These are phyloP conservation scores for Imleria badia DNA, from an alignment of 768 basidiomycete species.

Conservation along the genomic window DNA sequence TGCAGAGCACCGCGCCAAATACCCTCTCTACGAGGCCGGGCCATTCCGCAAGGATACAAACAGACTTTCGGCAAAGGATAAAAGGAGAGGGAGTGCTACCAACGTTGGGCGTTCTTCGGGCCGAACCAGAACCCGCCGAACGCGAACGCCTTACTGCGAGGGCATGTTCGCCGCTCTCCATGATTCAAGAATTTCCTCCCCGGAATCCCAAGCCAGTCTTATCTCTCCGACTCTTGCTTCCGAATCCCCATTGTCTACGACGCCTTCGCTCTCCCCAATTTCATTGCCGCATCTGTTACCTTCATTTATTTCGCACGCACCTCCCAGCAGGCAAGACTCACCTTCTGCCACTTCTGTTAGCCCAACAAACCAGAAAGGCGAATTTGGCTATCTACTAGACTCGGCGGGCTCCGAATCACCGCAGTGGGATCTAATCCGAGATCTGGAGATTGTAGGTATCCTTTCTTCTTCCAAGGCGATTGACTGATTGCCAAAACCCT, in stretches of 20 bases:
- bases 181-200: slow-evolving; percentile 1
- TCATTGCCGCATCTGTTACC: slow-evolving; percentile 17
- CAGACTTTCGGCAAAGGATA: slow-evolving; percentile 22
- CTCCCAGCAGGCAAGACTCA: neutral
- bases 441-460: slow-evolving; percentile 31
- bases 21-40: slow-evolving; percentile 31
- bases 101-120: slow-evolving; percentile 36
- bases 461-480: neutral
- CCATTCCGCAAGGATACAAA: slow-evolving; percentile 23
- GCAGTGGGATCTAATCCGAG: slow-evolving; percentile 25
- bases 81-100: slow-evolving; percentile 34
- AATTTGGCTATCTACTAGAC: slow-evolving; percentile 15
- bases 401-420: slow-evolving; percentile 22
- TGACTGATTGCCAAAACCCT: neutral
- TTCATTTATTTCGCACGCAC: slow-evolving; percentile 9
- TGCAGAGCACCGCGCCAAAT: slow-evolving; percentile 29
- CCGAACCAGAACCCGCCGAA: slow-evolving; percentile 32
- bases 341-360: slow-evolving; percentile 14
- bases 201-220: slow-evolving; percentile 1
- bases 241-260: slow-evolving; percentile 3
- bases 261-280: slow-evolving; percentile 13
- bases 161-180: slow-evolving; percentile 14
- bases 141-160: slow-evolving; percentile 14
- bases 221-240: neutral
- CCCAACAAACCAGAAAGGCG: slow-evolving; percentile 2